Evolutionary conservation across 352 stramenopile genomes (phyloP), one percentile per base, ranked within the genome.

Genomic region (Phytophthora megakarya): DNA sequence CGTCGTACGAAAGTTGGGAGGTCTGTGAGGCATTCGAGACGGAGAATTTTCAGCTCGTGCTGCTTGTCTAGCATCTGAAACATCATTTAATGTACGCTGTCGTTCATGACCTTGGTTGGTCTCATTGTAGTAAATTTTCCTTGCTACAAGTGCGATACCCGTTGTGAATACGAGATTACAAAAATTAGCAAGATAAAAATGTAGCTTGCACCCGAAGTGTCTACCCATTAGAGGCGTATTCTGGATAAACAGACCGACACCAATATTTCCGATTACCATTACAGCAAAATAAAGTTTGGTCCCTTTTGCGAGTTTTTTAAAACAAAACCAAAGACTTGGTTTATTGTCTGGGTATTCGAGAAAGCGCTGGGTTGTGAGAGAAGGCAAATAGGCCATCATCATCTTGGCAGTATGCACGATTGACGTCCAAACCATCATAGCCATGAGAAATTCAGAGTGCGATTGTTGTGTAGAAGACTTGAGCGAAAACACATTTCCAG

Each of bases 131-230:
- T 70, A 65, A 32, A 70, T 65, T 21, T 21, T 35, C 10, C 48
- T 40, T 22, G 32, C 50, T 16, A 35, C 30, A 12, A 56, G 19
- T 6, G 46, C 38, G 15, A 56, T 49, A 0, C 56, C 67, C 10
- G 71, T 35, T 4, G 39, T 61, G 43, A 51, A 60, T 13, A 54
- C 60, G 18, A 71, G 57, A 4, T 21, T 54, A 11, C 50, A 72
- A 18, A 57, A 13, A 5, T 54, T 43, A 4, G 44, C 62, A 15
- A 70, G 19, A 30, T 81, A 81, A 55, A 76, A 81, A 19, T 78
- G 62, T 4, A 58, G 5, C 15, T 65, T 72, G 48, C 67, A 59
- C n/a, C 42, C 26, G 30, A 67, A 67, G 25, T 60, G n/a, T 25
- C 58, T 22, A 26, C 28, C 18, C 44, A 62, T 64, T 10, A 65